Evolutionary conservation across 306 rosid species (phyloP).

Genomic region (Carpinus fangiana): DNA sequence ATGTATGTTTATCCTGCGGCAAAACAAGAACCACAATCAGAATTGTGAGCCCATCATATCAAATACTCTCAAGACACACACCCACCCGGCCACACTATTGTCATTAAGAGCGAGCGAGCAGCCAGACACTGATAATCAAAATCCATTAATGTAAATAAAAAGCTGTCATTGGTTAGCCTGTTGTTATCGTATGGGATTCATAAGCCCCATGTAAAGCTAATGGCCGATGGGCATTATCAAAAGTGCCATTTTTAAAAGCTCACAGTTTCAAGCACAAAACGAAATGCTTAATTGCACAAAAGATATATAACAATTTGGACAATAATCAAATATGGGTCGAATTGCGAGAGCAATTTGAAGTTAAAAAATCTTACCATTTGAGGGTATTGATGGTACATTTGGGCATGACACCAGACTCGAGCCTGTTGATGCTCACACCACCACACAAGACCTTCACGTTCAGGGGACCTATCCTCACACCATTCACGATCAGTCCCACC

Average conservation of each 20-base stretch:
- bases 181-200: not conserved
- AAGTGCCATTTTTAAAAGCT: no score
- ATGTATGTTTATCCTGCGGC: conserved; percentile 57
- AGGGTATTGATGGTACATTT: conserved; percentile 50
- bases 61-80: no score
- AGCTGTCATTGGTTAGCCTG: not conserved
- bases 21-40: conserved; percentile 29
- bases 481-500: conserved; percentile 33
- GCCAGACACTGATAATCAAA: not conserved
- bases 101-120: no score
- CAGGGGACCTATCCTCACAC: conserved; percentile 43
- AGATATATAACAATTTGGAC: no score
- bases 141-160: not conserved
- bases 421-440: conserved; percentile 43
- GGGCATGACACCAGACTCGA: conserved; percentile 53
- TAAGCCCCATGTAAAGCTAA: not conserved
- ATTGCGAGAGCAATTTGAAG: not conserved
- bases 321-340: no score
- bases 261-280: no score
- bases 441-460: conserved; percentile 51
- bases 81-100: no score
- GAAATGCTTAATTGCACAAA: no score
- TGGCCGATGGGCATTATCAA: no score
- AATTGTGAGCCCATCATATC: not conserved
- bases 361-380: conserved; percentile 48